Evolutionary conservation across 2,329 filamentous ascomycete genomes (phyloP).

Genomic region (Graphium sp.): DNA sequence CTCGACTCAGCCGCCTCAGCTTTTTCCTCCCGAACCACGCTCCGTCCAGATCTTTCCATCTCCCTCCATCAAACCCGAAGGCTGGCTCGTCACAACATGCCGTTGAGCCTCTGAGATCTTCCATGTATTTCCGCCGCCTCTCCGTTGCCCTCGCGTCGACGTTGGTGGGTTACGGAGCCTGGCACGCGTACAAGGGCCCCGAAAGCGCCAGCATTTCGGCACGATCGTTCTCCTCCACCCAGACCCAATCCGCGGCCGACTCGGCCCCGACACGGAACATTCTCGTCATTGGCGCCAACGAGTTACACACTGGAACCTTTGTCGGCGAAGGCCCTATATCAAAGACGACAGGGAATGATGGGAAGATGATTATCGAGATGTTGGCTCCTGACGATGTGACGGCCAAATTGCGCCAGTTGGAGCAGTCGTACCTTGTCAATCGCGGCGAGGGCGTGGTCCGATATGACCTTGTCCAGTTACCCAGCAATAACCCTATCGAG

Average conservation of each 20-base stretch:
- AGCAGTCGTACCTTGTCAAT: conserved; percentile 83
- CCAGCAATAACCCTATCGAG: conserved; percentile 94
- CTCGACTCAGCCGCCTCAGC: too few species aligned
- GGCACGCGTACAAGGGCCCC: conserved; percentile 49
- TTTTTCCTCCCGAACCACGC: too few species aligned
- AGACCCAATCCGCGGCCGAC: conserved; percentile 10
- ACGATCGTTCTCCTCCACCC: conserved; percentile 21
- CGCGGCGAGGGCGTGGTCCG: conserved; percentile 81
- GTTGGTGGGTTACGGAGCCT: conserved; percentile 57
- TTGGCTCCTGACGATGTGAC: conserved; percentile 88
- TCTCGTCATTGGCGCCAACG: conserved; percentile 76
- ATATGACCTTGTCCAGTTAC: conserved; percentile 87
- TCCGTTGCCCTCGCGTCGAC: conserved; percentile 51
- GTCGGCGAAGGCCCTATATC: conserved; percentile 73
- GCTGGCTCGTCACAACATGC: too few species aligned
- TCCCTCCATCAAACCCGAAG: too few species aligned
- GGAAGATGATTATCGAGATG: conserved; percentile 85
- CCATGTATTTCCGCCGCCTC: conserved; percentile 60
- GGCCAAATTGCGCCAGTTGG: conserved; percentile 70
- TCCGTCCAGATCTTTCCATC: too few species aligned
- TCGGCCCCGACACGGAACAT: conserved; percentile 42
- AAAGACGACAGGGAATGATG: conserved; percentile 74
- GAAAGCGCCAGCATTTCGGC: conserved; percentile 14
- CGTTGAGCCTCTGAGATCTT: conserved; percentile 39
- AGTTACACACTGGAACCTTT: conserved; percentile 76